Conservation (phyloP, 2,329 filamentous ascomycete species). For the Epichloe elymi region DNA sequence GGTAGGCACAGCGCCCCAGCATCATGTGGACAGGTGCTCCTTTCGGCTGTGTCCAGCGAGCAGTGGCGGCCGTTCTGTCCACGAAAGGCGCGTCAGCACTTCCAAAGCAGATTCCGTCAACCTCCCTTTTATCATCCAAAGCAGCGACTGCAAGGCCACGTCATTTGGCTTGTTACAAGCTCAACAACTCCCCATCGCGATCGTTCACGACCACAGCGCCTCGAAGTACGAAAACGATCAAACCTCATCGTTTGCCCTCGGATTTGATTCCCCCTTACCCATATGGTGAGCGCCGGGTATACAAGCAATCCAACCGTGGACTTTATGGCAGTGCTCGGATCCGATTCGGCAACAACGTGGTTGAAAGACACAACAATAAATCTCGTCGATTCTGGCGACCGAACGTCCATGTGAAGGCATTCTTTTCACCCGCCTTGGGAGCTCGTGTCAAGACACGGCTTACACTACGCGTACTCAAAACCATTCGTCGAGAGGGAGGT, state of each 20-base stretch:
- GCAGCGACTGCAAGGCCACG: background rate
- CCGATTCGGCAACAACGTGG: conserved; percentile 68
- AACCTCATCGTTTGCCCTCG: conserved; percentile 30
- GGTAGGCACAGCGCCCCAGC: background rate
- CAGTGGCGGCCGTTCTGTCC: conserved; percentile 8
- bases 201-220: conserved; percentile 26
- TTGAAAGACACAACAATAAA: conserved; percentile 56
- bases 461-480: conserved; percentile 55
- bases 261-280: conserved; percentile 55
- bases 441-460: conserved; percentile 54
- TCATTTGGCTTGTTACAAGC: background rate
- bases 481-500: conserved; percentile 74
- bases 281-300: conserved; percentile 54
- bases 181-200: background rate
- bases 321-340: conserved; percentile 60
- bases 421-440: conserved; percentile 51
- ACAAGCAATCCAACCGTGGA: conserved; percentile 69
- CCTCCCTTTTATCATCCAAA: background rate
- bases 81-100: conserved; percentile 4
- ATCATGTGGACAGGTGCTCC: conserved; percentile 2
- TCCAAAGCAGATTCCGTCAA: background rate
- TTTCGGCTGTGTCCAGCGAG: conserved; percentile 8
- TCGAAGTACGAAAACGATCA: conserved; percentile 27
- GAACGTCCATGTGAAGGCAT: conserved; percentile 56
- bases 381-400: conserved; percentile 61